Evolutionary conservation across 176 grass and related monocot genomes (phyloP), one percentile per base, ranked within the genome.

Genomic region (Bolboschoenus planiculmis): DNA sequence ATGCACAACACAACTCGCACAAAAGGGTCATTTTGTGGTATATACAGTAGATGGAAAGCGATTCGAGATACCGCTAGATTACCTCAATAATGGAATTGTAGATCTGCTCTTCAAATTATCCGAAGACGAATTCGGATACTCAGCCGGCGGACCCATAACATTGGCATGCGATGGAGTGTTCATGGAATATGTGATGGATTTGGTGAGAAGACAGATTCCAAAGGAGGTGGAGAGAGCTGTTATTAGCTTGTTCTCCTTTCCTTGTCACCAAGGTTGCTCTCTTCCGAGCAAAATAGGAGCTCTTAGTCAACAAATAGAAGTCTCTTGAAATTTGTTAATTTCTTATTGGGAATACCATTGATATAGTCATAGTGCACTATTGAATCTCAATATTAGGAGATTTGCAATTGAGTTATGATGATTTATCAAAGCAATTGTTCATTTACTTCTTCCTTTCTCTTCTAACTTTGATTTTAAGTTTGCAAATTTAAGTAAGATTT

Each of bases 1-100:
- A 61, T 56, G 73, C 36, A 76, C 8, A 24, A 54, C 55, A 51
- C 34, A 67, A 50, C 43, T 87, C 10, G 80, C 85, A 3, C 56
- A 53, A 57, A 87, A 63, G 66, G 85, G 85, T n/a, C 79, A 87
- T 36, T 74, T 82, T 24, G 48, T 87, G n/a, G 79, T 83, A 10
- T 87, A 87, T 56, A 83, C 85, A 20, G 6, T 61, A 26, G 85
- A 87, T 14, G 68, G 27, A 4, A 78, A 39, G 55, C 37, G 85
- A 20, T 87, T 88, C 23, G 59, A 75, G 60, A 70, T 84, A 47
- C 81, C 81, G 13, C 35, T 88, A 33, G 37, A 50, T 58, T 88
- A 84, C 56, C 86, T 88, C 46, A 70, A 56, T 5, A 80, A 31
- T 36, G 18, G 4, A 35, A 46, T 88, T 39, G 56, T 88, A 42